Percentiles rank a stretch among this genome's conserved stretches.
These are phyloP conservation scores for Aureoboletus auriporus DNA, from an alignment of 768 basidiomycete species.

Conservation along the genomic window DNA sequence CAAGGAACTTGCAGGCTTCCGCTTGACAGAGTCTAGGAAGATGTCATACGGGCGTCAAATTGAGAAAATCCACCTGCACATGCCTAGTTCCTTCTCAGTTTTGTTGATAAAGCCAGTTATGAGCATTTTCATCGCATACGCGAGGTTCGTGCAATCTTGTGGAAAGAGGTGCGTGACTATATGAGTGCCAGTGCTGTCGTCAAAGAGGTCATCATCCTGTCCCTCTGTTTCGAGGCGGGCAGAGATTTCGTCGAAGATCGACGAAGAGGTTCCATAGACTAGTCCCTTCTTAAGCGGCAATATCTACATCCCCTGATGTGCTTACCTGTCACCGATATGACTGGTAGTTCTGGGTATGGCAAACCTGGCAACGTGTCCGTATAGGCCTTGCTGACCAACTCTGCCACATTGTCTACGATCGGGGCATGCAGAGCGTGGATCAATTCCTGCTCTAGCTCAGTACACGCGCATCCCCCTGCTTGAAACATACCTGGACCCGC, in stretches of 20 bases:
- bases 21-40: conserved; percentile 35
- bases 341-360: conserved; percentile 59
- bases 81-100: conserved; percentile 28
- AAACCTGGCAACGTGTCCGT: conserved; percentile 45
- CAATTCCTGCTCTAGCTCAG: conserved; percentile 35
- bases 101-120: conserved; percentile 50
- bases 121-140: conserved; percentile 50
- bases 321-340: conserved; percentile 54
- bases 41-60: background rate
- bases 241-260: conserved; percentile 45
- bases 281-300: conserved; percentile 3
- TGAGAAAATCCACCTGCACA: conserved; percentile 14
- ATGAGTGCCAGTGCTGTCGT: conserved; percentile 14
- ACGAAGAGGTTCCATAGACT: conserved; percentile 44
- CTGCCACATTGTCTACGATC: conserved; percentile 41
- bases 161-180: conserved; percentile 52
- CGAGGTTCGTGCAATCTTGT: conserved; percentile 51
- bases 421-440: conserved; percentile 46
- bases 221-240: conserved; percentile 31
- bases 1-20: conserved; percentile 47
- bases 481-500: conserved; percentile 48
- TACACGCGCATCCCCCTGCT: background rate
- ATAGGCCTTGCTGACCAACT: conserved; percentile 44
- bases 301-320: background rate
- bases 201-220: conserved; percentile 21